Percentiles rank a stretch among this genome's conserved stretches.
phyloP scores from a whole-genome alignment of 345 rosid genomes.

The Gossypium herbaceum region DNA sequence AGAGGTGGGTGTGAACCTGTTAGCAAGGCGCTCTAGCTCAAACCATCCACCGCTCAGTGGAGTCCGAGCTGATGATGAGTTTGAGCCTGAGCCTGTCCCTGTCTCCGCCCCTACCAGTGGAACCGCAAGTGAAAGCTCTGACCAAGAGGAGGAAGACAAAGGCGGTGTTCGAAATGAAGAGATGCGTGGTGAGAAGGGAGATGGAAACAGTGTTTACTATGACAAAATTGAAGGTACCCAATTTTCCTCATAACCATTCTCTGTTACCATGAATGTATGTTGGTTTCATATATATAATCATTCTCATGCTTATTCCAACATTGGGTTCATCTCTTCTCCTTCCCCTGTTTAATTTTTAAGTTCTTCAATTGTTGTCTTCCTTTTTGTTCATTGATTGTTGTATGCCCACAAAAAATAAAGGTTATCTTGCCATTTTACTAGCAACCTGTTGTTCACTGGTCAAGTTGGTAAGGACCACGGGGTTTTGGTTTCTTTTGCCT shows the following conservation, averaged over 20 bases:
- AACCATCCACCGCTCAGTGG: neutral
- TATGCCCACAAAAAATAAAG: neutral
- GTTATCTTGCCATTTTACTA: neutral
- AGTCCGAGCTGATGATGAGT: neutral
- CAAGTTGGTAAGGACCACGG: neutral
- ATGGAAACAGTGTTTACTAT: constrained; percentile 27
- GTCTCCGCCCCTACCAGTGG: neutral
- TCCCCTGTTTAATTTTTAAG: neutral
- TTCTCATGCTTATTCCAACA: neutral
- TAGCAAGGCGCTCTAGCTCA: neutral
- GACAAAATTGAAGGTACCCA: constrained; percentile 29
- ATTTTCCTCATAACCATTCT: neutral
- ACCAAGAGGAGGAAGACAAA: neutral
- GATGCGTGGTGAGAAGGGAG: neutral
- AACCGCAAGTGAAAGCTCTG: neutral
- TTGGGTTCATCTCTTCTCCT: neutral
- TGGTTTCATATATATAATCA: neutral
- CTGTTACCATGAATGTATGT: neutral
- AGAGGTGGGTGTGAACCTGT: neutral
- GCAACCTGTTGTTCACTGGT: neutral
- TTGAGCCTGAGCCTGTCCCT: neutral
- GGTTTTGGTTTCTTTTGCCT: neutral
- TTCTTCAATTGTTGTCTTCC: neutral
- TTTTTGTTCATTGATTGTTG: neutral
- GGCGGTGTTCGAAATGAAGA: neutral